Base-by-base conservation (phyloP, 1,284 basidiomycete species). In the Trichosporon ovoides region DNA sequence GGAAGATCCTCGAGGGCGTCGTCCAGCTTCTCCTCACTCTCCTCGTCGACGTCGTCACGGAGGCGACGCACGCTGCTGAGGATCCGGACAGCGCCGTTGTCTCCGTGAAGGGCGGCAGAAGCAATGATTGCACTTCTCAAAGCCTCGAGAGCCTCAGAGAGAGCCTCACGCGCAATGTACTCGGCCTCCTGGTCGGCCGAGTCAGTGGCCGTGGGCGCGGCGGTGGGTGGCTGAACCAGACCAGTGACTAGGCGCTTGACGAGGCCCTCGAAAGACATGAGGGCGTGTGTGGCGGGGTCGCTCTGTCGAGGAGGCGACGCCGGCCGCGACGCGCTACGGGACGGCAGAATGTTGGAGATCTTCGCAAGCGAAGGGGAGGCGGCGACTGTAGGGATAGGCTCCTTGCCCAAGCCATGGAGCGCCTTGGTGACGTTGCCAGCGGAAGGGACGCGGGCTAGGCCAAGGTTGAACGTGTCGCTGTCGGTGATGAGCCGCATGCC, bases 1-100 rank as follows among this genome's bases (percentile, higher is more conserved):
- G 76, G 77, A 16, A 78, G 64, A 60, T 79, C 77, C 62, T 79
- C 77, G 55, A 76, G 66, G 0, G 77, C 77, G 55, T 79, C 77
- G 58, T 78, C 73, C 11, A 77, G 67, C 49, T 67, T 64, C 34
- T 75, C 75, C 31, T 75, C 72, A 22, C 60, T 62, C 13, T 61
- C 62, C 35, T 70, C 64, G 51, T 70, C 73, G 33, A 71, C 66
- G 56, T 78, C 75, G 61, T 76, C 75, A 38, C 73, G 66, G 18
- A 75, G 66, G 33, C 73, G 61, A n/a, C 68, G 60, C 13, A 66
- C 48, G 55, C 68, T 49, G 52, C 51, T 57, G 18, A 63, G 58
- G 16, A 72, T 66, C 12, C 66, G 37, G 3, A 57, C 56, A 3
- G 68, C 62, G 0, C 60, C 64, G 24, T 65, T 54, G 16, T 64